Percentiles rank a stretch among this genome's conserved stretches.
Evolutionary conservation across 2,329 filamentous ascomycete species (phyloP).

Genomic region (Botrytis sinoallii): DNA sequence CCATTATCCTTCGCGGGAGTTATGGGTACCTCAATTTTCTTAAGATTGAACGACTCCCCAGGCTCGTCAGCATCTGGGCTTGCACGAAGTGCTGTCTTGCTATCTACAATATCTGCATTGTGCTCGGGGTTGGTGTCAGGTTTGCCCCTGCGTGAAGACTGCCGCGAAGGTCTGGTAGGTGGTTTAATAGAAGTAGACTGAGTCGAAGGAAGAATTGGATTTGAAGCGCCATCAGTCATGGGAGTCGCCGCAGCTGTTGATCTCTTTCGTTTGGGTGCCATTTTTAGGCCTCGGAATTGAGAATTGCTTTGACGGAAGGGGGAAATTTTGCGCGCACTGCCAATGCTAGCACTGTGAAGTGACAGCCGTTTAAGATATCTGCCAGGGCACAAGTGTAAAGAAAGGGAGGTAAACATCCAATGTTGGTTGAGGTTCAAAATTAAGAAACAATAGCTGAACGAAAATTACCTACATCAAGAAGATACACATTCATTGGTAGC

Average conservation of each 20-base stretch:
- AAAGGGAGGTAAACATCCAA: conserved; percentile 15
- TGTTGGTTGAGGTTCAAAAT: neutral
- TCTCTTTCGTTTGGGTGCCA: conserved; percentile 36
- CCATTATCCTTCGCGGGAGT: conserved; percentile 21
- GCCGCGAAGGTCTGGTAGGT: conserved; percentile 25
- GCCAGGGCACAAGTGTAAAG: conserved; percentile 6
- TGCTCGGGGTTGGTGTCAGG: conserved; percentile 36
- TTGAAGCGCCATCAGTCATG: neutral
- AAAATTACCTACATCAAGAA: neutral
- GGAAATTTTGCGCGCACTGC: neutral
- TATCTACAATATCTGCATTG: conserved; percentile 35
- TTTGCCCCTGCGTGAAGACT: conserved; percentile 27
- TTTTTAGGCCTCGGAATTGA: conserved; percentile 13
- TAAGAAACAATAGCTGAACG: neutral
- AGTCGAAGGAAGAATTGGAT: conserved; percentile 22
- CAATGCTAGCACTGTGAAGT: neutral
- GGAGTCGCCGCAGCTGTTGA: conserved; percentile 23
- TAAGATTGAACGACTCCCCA: conserved; percentile 31
- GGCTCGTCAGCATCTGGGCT: conserved; percentile 36
- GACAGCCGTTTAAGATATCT: neutral
- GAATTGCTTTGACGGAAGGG: neutral
- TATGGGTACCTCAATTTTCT: conserved; percentile 20
- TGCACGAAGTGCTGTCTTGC: conserved; percentile 34
- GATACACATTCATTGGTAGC: neutral
- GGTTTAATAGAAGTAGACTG: conserved; percentile 14